Base-by-base conservation (phyloP, 768 basidiomycete genomes). In the Tulasnella sp. region DNA sequence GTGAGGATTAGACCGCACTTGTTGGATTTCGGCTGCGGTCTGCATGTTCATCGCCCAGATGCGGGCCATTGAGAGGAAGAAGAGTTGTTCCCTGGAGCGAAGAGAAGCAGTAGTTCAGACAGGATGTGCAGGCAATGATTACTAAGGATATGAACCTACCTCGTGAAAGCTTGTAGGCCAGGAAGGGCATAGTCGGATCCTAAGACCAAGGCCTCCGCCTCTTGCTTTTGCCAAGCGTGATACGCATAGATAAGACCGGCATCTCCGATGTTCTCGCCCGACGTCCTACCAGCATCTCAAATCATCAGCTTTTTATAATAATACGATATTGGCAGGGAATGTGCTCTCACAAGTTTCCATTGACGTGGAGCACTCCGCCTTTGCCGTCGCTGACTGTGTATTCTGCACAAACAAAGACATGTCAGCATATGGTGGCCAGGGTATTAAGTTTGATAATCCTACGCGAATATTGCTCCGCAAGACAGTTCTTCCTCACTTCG, bases 391-490 rank as follows among this genome's bases (percentile, higher is more conserved):
- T 79, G 51, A 98, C 77, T 3, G 81, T 83, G 69, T 94, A 98
- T 46, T 74, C 85, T 87, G 49, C 3, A 59, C 38, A 43, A 49
- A 10, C 30, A 42, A 29, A 2, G 8, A 24, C 22, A 43, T 22
- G 1, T 25, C 15, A 41, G 29, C 45, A 30, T 9, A 38, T 29
- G 34, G 11, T 25, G 38, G 27, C 34, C 21, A 24, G 34, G 41
- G 21, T 24, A 17, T 34, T 17, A 41, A 25, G 56, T 8, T 43
- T 42, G 25, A 7, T 29, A 21, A 4, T 63, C 76, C 22, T 65
- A 86, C 85, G 76, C n/a, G 85, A 88, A 71, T 84, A 98, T 69
- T 97, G 93, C 53, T 85, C 78, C n/a, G 87, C 81, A 55, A 99
- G 85, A 68, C 94, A 98, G 56, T 85, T 79, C 65, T 91, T 86